Base-by-base conservation (phyloP, 1,139 yeast species). In the Geotrichum citri-aurantii region DNA sequence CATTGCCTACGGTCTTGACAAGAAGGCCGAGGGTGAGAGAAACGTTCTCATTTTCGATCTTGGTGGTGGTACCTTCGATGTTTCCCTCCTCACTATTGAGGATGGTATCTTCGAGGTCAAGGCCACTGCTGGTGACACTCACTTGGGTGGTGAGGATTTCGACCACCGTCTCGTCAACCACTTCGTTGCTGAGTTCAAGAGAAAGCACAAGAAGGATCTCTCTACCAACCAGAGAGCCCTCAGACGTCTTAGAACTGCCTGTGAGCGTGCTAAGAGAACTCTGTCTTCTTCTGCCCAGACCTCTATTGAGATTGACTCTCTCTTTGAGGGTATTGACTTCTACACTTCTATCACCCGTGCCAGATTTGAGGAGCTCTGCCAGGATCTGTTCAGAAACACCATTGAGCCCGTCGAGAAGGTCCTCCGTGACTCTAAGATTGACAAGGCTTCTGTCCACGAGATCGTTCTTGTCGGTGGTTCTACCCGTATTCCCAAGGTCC, bases 91-190 rank as follows among this genome's bases (percentile, higher is more conserved):
- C 78, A 88, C 90, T 83, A 90, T 93, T 77, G 95, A 93, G 76
- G 98, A 95, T 79, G 98, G 98, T 85, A 95, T 93, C 74, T 92
- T 92, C 87, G 92, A 95, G 75, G 99, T 93, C 75, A 92, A 92
- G 86, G 93, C 98, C 73, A 93, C 98, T 73, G 97, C 98, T 77
- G 99, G 99, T 90, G 97, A 92, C 82, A 93, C 98, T 73, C 99
- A 92, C 81, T 87, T 92, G 83, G 98, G 98, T 86, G 98, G 98
- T 86, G 96, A 92, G 84, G 98, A 92, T 83, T 92, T 92, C 81
- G 97, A 91, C 80, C 86, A 92, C 85, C 88, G 91, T 84, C 85
- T 92, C 75, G 88, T 92, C 76, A 93, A 88, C 78, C 90, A 84
- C 84, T 92, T 92, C 86, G 85, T 86, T 79, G 84, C 85, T 73